Evolutionary conservation across 768 basidiomycete genomes (phyloP).

Genomic region (Boletus edulis): DNA sequence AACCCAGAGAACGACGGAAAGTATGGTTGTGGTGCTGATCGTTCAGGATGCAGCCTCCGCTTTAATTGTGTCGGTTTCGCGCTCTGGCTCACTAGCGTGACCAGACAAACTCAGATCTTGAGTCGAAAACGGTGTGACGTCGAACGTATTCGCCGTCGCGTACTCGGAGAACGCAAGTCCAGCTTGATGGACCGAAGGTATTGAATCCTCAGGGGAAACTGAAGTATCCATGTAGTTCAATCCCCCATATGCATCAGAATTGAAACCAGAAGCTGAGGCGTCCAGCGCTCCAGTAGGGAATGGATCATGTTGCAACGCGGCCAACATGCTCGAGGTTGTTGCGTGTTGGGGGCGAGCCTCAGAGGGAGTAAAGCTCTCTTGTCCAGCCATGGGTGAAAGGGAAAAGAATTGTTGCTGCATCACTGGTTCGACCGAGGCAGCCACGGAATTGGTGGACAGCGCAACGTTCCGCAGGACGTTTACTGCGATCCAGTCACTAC

Average conservation of each 20-base stretch:
- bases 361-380: conserved; percentile 70
- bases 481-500: conserved; percentile 88
- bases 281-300: conserved; percentile 69
- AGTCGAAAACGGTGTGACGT: conserved; percentile 63
- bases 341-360: conserved; percentile 60
- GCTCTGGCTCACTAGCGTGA: conserved; percentile 57
- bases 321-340: conserved; percentile 89
- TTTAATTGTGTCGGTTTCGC: conserved; percentile 65
- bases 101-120: conserved; percentile 65
- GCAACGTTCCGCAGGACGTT: conserved; percentile 86
- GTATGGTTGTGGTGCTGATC: conserved; percentile 17
- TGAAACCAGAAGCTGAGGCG: conserved; percentile 58
- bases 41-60: conserved; percentile 48
- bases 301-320: conserved; percentile 76
- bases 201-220: conserved; percentile 59
- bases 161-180: conserved; percentile 74
- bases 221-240: conserved; percentile 78
- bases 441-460: conserved; percentile 86
- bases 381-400: conserved; percentile 85
- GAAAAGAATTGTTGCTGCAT: conserved; percentile 90
- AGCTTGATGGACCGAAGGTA: conserved; percentile 56
- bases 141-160: conserved; percentile 60
- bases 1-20: conserved; percentile 24
- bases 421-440: conserved; percentile 87
- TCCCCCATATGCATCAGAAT: conserved; percentile 64